Conservation (phyloP, 768 basidiomycete species). For the Mycena polygramma region DNA sequence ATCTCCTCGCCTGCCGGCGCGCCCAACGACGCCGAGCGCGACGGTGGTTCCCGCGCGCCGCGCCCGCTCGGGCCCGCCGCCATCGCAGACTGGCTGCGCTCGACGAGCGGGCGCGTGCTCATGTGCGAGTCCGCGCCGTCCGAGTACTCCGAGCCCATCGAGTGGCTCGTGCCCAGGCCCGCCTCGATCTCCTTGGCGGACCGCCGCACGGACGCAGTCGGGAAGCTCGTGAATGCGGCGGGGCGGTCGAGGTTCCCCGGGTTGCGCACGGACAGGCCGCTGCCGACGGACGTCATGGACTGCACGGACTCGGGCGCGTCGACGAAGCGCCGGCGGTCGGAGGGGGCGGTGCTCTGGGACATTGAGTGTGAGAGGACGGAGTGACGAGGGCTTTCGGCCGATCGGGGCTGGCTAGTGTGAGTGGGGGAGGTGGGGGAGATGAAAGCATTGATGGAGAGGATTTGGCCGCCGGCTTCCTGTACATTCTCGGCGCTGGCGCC, state of each 20-base stretch:
- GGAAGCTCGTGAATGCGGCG: conserved; percentile 35
- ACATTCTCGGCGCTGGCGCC: conserved; percentile 23
- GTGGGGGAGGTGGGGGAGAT: conserved; percentile 25
- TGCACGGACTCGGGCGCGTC: not conserved
- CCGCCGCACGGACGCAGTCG: conserved; percentile 37
- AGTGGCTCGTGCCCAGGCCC: conserved; percentile 18
- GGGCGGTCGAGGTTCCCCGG: conserved; percentile 20
- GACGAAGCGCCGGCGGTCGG: conserved; percentile 2
- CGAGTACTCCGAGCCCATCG: conserved; percentile 32
- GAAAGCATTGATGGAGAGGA: conserved; percentile 42
- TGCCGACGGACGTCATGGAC: conserved; percentile 14
- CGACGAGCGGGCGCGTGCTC: conserved; percentile 16
- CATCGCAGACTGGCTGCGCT: conserved; percentile 29
- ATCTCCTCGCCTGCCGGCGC: conserved; percentile 38
- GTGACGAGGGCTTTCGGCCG: conserved; percentile 13
- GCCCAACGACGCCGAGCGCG: conserved; percentile 35
- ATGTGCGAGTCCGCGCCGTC: conserved; percentile 1
- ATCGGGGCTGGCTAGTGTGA: not conserved
- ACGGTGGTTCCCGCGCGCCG: conserved; percentile 8
- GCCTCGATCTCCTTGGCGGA: conserved; percentile 40
- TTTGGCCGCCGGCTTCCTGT: conserved; percentile 33
- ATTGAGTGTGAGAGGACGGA: conserved; percentile 11
- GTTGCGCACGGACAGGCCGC: conserved; percentile 31
- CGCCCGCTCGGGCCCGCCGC: conserved; percentile 14
- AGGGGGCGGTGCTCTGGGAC: conserved; percentile 3